phyloP scores from a whole-genome alignment of 176 grass and related monocot genomes.

The Hordeum marinum region DNA sequence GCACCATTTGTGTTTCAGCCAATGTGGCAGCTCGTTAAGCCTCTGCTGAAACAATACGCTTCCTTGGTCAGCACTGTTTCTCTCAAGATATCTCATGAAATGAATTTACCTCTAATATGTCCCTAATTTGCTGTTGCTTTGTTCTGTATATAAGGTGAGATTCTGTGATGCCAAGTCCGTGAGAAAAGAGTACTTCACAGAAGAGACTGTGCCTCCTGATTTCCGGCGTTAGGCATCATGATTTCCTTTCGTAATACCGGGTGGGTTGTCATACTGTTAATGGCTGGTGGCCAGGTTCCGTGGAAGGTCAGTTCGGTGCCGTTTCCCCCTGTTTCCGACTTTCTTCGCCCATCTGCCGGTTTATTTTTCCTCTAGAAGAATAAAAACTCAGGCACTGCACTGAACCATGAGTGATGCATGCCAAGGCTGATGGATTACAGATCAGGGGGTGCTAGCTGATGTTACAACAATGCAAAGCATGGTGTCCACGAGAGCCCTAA shows the following conservation, averaged over 20 bases:
- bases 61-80: slow-evolving; percentile 50
- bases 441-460: not conserved
- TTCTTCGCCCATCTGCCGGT: not conserved
- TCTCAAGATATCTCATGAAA: not conserved
- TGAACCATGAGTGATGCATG: not conserved
- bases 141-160: slow-evolving; percentile 45
- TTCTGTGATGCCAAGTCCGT: slow-evolving; percentile 64
- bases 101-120: not conserved
- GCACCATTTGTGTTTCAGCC: slow-evolving; percentile 85
- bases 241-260: not conserved
- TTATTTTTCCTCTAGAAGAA: not conserved
- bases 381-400: not conserved
- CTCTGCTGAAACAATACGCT: slow-evolving; percentile 77
- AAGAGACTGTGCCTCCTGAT: slow-evolving; percentile 60
- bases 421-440: not conserved
- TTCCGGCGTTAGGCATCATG: slow-evolving; percentile 33
- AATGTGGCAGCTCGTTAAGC: slow-evolving; percentile 87
- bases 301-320: slow-evolving; percentile 4
- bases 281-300: not conserved
- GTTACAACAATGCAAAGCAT: not conserved
- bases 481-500: not conserved
- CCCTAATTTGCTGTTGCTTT: not conserved
- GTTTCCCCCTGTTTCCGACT: not conserved
- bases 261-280: not conserved
- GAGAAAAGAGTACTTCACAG: slow-evolving; percentile 70